Conservation (phyloP, 192 early-diverging fungal species). For the Backusella westeae region DNA sequence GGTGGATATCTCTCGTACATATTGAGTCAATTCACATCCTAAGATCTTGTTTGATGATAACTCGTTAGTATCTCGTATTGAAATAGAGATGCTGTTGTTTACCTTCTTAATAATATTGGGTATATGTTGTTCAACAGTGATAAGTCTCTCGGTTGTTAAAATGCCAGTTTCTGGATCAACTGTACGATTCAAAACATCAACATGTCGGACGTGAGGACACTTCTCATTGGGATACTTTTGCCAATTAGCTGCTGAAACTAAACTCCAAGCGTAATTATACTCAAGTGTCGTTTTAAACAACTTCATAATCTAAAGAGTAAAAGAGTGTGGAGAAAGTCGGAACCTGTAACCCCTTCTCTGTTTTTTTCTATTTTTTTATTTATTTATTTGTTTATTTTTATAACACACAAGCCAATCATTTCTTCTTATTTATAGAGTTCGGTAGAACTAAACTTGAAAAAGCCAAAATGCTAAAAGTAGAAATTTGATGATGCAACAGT, state of each 20-base stretch:
- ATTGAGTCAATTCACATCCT: constrained; percentile 68
- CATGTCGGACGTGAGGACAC: constrained; percentile 86
- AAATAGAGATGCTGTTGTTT: not conserved
- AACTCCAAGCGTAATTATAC: constrained; percentile 80
- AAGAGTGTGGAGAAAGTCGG: not conserved
- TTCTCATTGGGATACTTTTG: constrained; percentile 97
- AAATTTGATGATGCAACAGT: not conserved
- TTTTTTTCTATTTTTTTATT: not conserved
- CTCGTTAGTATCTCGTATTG: not conserved
- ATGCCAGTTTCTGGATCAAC: constrained; percentile 86
- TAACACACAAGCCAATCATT: not conserved
- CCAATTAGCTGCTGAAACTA: constrained; percentile 86
- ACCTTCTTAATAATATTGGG: constrained; percentile 72
- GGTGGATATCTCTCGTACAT: constrained; percentile 87
- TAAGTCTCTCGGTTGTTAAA: constrained; percentile 87
- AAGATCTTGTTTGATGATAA: constrained; percentile 43
- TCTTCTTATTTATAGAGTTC: not conserved
- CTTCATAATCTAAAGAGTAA: constrained; percentile 58
- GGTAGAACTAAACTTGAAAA: not conserved
- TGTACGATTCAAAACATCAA: constrained; percentile 82
- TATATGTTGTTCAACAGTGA: constrained; percentile 85
- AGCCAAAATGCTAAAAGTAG: not conserved
- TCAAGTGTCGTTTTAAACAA: constrained; percentile 80
- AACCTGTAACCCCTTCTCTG: not conserved
- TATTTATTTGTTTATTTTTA: not conserved